These are phyloP conservation scores for Hypoxylon lenormandii DNA, from an alignment of 495 filamentous ascomycete species.

Conservation along the genomic window DNA sequence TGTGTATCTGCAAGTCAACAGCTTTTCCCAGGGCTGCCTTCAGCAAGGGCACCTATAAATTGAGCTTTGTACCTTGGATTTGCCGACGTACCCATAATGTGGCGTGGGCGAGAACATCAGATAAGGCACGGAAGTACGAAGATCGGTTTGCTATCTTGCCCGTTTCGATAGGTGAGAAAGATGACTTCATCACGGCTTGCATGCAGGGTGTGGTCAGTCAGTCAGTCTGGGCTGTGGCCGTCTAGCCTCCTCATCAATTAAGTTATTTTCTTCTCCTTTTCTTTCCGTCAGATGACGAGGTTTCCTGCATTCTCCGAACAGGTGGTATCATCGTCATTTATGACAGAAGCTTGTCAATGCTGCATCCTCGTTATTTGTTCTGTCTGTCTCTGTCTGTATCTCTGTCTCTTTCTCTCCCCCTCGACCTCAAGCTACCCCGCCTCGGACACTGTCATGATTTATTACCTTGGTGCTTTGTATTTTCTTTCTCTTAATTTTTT, in stretches of 20 bases:
- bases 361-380: slow-evolving; percentile 26
- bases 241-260: slow-evolving; percentile 36
- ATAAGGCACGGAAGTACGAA: slow-evolving; percentile 36
- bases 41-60: slow-evolving; percentile 32
- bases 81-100: slow-evolving; percentile 36
- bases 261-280: slow-evolving; percentile 27
- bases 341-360: slow-evolving; percentile 43
- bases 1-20: slow-evolving; percentile 29
- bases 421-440: slow-evolving; percentile 45
- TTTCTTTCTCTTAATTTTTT: no score
- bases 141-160: slow-evolving; percentile 30
- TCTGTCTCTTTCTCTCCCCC: no score
- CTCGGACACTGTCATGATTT: slow-evolving; percentile 43
- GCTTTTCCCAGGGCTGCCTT: not conserved
- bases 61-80: slow-evolving; percentile 27
- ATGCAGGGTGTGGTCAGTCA: slow-evolving; percentile 39
- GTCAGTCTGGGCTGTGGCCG: no score
- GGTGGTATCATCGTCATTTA: slow-evolving; percentile 49
- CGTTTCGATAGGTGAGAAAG: slow-evolving; percentile 33
- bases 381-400: slow-evolving; percentile 29
- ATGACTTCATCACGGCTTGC: slow-evolving; percentile 42
- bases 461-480: slow-evolving; percentile 37
- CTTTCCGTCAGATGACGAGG: slow-evolving; percentile 45
- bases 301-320: slow-evolving; percentile 47
- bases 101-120: slow-evolving; percentile 38